Conservation (phyloP, 345 rosid species). For the Cardamine chenopodiifolia region DNA sequence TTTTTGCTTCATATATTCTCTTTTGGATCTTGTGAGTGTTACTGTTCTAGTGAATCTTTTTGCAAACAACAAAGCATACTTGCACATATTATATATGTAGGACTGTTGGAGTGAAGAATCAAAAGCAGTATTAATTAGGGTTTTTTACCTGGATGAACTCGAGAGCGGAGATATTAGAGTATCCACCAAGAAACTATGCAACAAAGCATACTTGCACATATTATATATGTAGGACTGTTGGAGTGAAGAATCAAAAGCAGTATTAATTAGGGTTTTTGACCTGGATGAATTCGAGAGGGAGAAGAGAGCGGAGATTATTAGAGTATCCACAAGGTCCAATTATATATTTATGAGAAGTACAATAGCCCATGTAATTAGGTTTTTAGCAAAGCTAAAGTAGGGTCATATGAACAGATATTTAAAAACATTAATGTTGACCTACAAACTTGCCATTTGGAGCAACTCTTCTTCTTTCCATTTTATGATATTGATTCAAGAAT, state of each 20-base stretch:
- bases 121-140: not conserved
- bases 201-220: not conserved
- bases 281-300: slow-evolving; percentile 73
- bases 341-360: too few species aligned
- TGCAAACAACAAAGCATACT: not conserved
- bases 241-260: slow-evolving; percentile 11
- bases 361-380: too few species aligned
- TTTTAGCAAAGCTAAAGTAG: too few species aligned
- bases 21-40: slow-evolving; percentile 13
- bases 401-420: too few species aligned
- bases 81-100: not conserved
- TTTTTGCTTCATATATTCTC: not conserved
- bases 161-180: too few species aligned
- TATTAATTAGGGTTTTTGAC: slow-evolving; percentile 39
- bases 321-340: too few species aligned
- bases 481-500: too few species aligned
- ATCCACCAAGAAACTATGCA: not conserved
- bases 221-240: too few species aligned
- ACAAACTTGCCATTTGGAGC: too few species aligned
- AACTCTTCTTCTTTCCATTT: too few species aligned
- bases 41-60: not conserved
- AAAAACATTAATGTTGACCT: too few species aligned
- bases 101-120: too few species aligned
- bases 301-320: slow-evolving; percentile 63
- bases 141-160: slow-evolving; percentile 64